These are phyloP conservation scores for Cokeromyces recurvatus DNA, from an alignment of 371 early-diverging fungal genomes.

Conservation along the genomic window DNA sequence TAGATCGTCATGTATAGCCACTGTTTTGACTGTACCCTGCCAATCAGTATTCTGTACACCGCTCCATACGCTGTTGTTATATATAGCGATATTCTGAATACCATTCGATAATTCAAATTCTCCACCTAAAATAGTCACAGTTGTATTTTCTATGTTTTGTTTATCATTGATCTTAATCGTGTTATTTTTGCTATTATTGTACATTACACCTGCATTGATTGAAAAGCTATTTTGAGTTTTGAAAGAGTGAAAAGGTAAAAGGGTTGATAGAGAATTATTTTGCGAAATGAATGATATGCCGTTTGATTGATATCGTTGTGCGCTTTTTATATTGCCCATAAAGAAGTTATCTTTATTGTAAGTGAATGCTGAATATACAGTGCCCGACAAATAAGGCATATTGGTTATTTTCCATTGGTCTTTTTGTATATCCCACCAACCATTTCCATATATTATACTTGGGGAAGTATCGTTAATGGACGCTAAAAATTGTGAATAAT, in stretches of 20 bases:
- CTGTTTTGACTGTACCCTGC: slow-evolving; percentile 28
- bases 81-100: slow-evolving; percentile 42
- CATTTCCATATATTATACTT: slow-evolving; percentile 21
- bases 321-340: slow-evolving; percentile 34
- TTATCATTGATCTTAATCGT: background rate
- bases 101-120: slow-evolving; percentile 24
- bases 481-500: slow-evolving; percentile 13
- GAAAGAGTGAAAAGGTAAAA: too few species aligned
- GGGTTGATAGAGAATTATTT: too few species aligned
- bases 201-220: too few species aligned
- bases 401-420: slow-evolving; percentile 13
- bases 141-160: slow-evolving; percentile 5
- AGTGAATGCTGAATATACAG: slow-evolving; percentile 9
- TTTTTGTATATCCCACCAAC: slow-evolving; percentile 22
- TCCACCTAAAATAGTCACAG: slow-evolving; percentile 39
- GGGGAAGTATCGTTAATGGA: background rate
- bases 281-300: slow-evolving; percentile 23
- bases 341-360: slow-evolving; percentile 9
- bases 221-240: too few species aligned
- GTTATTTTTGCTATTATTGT: too few species aligned
- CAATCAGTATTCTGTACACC: slow-evolving; percentile 33
- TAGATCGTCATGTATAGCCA: slow-evolving; percentile 30
- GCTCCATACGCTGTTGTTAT: slow-evolving; percentile 34
- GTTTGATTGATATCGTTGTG: slow-evolving; percentile 29
- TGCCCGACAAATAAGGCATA: slow-evolving; percentile 26